These are phyloP conservation scores for Wickerhamiella slavikovae DNA, from an alignment of 805 yeast species.

Conservation along the genomic window DNA sequence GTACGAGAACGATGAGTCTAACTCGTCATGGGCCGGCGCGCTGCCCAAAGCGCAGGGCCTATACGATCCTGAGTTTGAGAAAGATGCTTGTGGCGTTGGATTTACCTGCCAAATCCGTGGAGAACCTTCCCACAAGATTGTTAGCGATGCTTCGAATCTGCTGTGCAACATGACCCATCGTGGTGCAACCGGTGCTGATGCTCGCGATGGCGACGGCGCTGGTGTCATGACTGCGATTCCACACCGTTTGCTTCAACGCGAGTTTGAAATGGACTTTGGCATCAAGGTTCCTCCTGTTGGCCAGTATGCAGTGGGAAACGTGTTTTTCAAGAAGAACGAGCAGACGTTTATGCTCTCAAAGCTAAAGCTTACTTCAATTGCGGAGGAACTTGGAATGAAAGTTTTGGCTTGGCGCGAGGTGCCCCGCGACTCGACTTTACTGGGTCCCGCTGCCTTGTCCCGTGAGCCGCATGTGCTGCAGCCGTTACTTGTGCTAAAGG, in stretches of 20 bases:
- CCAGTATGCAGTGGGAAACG: slow-evolving; percentile 87
- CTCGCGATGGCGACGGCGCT: slow-evolving; percentile 97
- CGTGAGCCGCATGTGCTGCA: slow-evolving; percentile 84
- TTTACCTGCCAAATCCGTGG: slow-evolving; percentile 92
- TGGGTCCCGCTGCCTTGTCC: slow-evolving; percentile 86
- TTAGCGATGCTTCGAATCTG: slow-evolving; percentile 66
- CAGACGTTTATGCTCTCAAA: slow-evolving; percentile 50
- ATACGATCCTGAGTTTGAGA: slow-evolving; percentile 82
- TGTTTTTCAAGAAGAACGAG: slow-evolving; percentile 74
- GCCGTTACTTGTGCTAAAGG: slow-evolving; percentile 66
- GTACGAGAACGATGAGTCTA: slow-evolving; percentile 57
- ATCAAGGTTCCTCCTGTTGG: slow-evolving; percentile 56
- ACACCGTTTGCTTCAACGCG: slow-evolving; percentile 68
- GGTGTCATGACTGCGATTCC: slow-evolving; percentile 90
- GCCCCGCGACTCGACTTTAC: slow-evolving; percentile 81
- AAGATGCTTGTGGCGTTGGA: slow-evolving; percentile 98
- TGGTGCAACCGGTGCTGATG: slow-evolving; percentile 93
- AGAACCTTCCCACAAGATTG: slow-evolving; percentile 67
- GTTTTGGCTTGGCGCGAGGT: slow-evolving; percentile 91
- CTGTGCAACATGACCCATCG: slow-evolving; percentile 97
- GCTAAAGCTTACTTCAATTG: slow-evolving; percentile 62
- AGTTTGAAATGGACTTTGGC: slow-evolving; percentile 51
- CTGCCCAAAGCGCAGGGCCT: slow-evolving; percentile 75
- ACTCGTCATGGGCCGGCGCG: slow-evolving; percentile 81
- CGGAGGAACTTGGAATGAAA: slow-evolving; percentile 49